These are phyloP conservation scores for Amaranthus hypochondriacus DNA, from an alignment of 148 eudicot species.

Conservation along the genomic window DNA sequence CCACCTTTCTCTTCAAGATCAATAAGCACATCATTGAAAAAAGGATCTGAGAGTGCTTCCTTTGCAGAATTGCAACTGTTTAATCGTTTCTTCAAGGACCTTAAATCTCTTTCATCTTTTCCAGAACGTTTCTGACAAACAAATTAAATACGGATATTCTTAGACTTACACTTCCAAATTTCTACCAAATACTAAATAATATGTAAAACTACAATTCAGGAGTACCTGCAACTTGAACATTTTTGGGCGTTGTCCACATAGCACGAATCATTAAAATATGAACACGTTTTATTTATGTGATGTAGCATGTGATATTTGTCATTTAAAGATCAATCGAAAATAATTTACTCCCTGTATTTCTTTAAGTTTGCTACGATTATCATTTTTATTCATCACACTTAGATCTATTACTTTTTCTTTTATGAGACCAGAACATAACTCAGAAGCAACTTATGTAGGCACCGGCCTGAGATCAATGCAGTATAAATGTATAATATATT, in stretches of 20 bases:
- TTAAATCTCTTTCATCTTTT: conserved; percentile 72
- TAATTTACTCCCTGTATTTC: no score
- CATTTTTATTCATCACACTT: no score
- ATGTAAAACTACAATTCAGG: neutral
- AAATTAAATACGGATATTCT: neutral
- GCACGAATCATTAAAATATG: no score
- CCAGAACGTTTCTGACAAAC: conserved; percentile 55
- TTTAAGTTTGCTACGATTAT: no score
- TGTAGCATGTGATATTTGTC: no score
- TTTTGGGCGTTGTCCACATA: neutral
- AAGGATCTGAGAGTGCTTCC: conserved; percentile 63
- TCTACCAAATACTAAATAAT: neutral
- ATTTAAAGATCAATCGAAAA: no score
- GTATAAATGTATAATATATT: neutral
- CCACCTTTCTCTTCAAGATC: conserved; percentile 20
- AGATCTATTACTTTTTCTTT: no score
- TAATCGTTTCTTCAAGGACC: conserved; percentile 74
- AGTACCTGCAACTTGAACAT: neutral
- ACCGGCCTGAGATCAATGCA: neutral
- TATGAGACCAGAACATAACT: no score
- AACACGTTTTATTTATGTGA: no score
- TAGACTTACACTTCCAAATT: neutral
- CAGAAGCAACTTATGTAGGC: neutral
- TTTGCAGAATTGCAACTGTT: conserved; percentile 63
- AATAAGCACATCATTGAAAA: conserved; percentile 52